Conservation (phyloP, 352 stramenopile species). For the Globisporangium nodosum region DNA sequence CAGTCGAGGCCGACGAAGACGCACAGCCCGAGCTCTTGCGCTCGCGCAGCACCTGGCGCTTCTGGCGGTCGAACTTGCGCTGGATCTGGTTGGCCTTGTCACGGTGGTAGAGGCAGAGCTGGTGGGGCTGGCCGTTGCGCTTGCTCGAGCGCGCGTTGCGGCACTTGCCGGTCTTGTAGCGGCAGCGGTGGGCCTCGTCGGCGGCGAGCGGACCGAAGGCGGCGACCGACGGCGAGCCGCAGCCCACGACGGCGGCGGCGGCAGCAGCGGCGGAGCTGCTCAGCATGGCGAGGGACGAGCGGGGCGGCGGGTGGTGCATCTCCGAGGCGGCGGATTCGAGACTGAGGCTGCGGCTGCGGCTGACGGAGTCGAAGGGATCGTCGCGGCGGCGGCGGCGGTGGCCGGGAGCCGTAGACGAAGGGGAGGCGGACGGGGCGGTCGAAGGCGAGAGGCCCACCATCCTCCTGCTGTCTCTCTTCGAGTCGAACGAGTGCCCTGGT, state of each 20-base stretch:
- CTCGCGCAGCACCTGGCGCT: slow-evolving; percentile 65
- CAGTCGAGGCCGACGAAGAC: slow-evolving; percentile 5
- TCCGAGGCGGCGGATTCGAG: slow-evolving; percentile 9
- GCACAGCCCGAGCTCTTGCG: slow-evolving; percentile 16
- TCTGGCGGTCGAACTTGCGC: slow-evolving; percentile 86
- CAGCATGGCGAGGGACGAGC: neutral
- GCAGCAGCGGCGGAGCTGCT: slow-evolving; percentile 2
- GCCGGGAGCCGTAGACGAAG: neutral
- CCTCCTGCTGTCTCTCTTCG: neutral
- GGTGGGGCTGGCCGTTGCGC: slow-evolving; percentile 80
- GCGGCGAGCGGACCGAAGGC: neutral
- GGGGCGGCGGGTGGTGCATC: slow-evolving; percentile 11
- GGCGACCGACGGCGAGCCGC: neutral
- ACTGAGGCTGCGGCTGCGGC: slow-evolving; percentile 6
- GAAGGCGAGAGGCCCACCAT: neutral
- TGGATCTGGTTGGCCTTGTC: slow-evolving; percentile 90
- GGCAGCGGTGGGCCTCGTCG: slow-evolving; percentile 34
- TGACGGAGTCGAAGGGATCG: neutral
- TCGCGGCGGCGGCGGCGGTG: neutral
- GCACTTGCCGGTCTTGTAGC: slow-evolving; percentile 89
- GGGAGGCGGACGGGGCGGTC: neutral
- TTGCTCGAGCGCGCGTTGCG: slow-evolving; percentile 76
- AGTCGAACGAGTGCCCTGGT: neutral
- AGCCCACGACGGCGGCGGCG: neutral
- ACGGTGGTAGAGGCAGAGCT: slow-evolving; percentile 84